Conservation (phyloP, 2,329 filamentous ascomycete genomes). For the Helminthosporium solani region DNA sequence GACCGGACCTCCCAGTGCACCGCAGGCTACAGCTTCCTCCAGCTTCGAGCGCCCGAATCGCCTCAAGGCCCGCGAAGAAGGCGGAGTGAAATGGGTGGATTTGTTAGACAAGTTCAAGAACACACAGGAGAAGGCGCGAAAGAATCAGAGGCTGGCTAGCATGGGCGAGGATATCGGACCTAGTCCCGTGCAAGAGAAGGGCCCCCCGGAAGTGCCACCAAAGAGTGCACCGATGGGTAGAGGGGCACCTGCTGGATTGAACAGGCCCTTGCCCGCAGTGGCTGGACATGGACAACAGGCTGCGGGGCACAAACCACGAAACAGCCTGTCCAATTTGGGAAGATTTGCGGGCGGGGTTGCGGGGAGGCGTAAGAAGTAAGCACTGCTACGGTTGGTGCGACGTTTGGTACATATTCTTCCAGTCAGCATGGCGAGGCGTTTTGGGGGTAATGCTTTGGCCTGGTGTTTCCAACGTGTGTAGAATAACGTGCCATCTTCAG, state of each 20-base stretch:
- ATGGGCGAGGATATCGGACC: constrained; percentile 35
- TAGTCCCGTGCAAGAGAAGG: constrained; percentile 30
- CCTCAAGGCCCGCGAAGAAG: constrained; percentile 79
- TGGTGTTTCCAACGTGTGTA: constrained; percentile 8
- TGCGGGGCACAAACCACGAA: constrained; percentile 39
- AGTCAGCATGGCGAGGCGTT: constrained; percentile 28
- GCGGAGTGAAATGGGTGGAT: constrained; percentile 85
- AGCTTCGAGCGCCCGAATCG: constrained; percentile 62
- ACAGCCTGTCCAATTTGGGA: constrained; percentile 48
- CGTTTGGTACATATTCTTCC: constrained; percentile 3
- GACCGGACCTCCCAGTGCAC: constrained; percentile 37
- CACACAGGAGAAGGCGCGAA: constrained; percentile 82
- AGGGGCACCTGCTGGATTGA: constrained; percentile 22
- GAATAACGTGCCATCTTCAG: constrained; percentile 24
- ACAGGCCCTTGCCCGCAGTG: constrained; percentile 21
- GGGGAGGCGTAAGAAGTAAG: constrained; percentile 40
- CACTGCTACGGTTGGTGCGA: background rate
- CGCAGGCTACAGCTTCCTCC: constrained; percentile 38
- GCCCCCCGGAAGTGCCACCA: constrained; percentile 27
- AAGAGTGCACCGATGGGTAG: constrained; percentile 23
- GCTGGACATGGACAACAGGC: constrained; percentile 12
- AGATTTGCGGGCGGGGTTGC: constrained; percentile 46
- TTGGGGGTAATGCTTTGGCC: constrained; percentile 1
- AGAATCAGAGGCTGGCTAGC: constrained; percentile 60
- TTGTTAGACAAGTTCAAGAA: constrained; percentile 90